Evolutionary conservation across 495 filamentous ascomycete genomes (phyloP), one percentile per base, ranked within the genome.

Genomic region (Aspergillus sclerotiicarbonarius): DNA sequence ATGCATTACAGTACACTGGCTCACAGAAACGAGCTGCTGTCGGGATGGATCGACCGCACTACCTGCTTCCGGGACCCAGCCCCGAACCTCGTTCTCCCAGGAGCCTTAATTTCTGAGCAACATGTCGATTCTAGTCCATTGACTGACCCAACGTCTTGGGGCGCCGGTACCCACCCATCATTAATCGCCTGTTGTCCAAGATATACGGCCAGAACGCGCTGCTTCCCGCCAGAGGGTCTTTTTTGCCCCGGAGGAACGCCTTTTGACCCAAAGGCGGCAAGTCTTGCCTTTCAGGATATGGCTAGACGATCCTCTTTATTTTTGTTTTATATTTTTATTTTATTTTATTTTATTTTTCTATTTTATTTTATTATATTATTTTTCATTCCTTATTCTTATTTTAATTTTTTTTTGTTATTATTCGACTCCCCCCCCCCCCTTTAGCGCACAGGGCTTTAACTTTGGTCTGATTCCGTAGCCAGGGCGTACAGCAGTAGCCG

Each of bases 91-190:
- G 62, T 64, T 67, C 59, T 63, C 65, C 63, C 60, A 53, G 64
- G 67, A 67, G 52, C 57, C 62, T 66, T 62, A 15, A 54, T 48
- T 49, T 62, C 39, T 46, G 49, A 48, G 56, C 41, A 59, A 62
- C 60, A 53, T 43, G 45, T 53, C 51, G 44, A 56, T 50, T 62
- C 33, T 66, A 47, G 51, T 59, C 62, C 46, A 46, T 61, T 57
- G 66, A 71, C 62, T 67, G 66, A 71, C 61, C 70, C 70, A 75
- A 67, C 59, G 54, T 66, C 60, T 66, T 59, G 70, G 67, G 59
- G 53, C 64, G 53, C 54, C 62, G 51, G 54, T 58, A 32, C 56
- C 58, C 61, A 54, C 68, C 70, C 63, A 67, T 64, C 66, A 69
- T 51, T 39, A 55, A 53, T 56, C 53, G 53, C 31, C 57, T 56